A percentile compares a stretch with the other conserved stretches of the same genome.
These are phyloP conservation scores for Solanum bukasovii DNA, from an alignment of 257 asterid genomes.

Conservation along the genomic window DNA sequence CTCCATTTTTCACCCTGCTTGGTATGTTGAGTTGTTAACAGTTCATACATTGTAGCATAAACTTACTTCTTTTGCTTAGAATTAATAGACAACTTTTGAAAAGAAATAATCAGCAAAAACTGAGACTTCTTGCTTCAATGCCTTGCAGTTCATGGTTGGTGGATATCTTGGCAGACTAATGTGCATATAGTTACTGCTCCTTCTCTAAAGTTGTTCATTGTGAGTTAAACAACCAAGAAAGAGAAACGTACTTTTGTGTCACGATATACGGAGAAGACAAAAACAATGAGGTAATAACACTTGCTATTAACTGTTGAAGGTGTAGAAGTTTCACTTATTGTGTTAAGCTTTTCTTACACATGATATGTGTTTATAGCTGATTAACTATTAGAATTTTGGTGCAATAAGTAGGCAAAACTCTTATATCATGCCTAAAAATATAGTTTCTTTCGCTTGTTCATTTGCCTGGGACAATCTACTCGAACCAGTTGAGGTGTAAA, in stretches of 20 bases:
- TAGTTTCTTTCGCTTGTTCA: not conserved
- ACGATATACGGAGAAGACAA: constrained; percentile 77
- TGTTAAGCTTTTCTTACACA: not conserved
- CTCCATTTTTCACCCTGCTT: not conserved
- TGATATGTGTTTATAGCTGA: not conserved
- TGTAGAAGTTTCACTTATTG: not conserved
- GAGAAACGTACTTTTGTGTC: constrained; percentile 52
- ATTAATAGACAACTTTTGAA: too few species aligned
- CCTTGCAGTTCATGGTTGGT: not conserved
- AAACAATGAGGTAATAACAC: constrained; percentile 58
- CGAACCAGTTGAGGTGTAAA: not conserved
- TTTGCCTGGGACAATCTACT: not conserved
- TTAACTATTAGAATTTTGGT: not conserved
- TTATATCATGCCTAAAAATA: not conserved
- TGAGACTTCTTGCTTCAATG: not conserved
- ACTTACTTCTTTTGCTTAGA: not conserved
- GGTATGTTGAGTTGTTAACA: not conserved
- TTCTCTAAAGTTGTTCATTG: constrained; percentile 21
- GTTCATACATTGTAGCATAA: not conserved
- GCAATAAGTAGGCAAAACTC: not conserved
- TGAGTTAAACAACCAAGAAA: constrained; percentile 64
- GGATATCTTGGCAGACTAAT: not conserved
- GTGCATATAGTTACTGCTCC: not conserved
- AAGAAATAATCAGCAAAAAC: too few species aligned
- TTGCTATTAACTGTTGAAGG: not conserved